A percentile compares a stretch with the other conserved stretches of the same genome.
phyloP scores from a whole-genome alignment of 164 flowering plant species.

The Dillenia suffruticosa region DNA sequence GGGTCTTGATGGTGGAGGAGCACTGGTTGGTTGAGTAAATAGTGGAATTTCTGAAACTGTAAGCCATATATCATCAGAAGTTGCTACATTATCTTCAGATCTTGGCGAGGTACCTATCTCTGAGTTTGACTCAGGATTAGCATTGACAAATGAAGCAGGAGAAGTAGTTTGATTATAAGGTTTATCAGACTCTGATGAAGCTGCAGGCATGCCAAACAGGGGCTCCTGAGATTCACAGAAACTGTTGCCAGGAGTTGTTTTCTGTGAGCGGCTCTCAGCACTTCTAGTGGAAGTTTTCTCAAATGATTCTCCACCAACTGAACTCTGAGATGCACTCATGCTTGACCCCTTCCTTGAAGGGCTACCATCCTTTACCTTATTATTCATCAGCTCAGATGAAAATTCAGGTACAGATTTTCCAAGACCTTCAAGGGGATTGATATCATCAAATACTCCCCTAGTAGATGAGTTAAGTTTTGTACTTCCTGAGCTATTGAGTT shows the following conservation, averaged over 20 bases:
- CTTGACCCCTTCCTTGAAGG: slow-evolving; percentile 31
- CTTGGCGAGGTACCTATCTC: slow-evolving; percentile 35
- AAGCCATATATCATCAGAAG: slow-evolving; percentile 75
- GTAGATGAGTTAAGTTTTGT: slow-evolving; percentile 32
- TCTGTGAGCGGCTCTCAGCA: slow-evolving; percentile 32
- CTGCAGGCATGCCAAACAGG: slow-evolving; percentile 49
- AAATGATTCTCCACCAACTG: slow-evolving; percentile 26
- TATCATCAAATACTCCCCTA: slow-evolving; percentile 44
- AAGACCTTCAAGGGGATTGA: slow-evolving; percentile 51
- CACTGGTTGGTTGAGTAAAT: slow-evolving; percentile 82
- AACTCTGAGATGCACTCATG: slow-evolving; percentile 16
- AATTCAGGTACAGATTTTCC: slow-evolving; percentile 41
- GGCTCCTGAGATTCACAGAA: slow-evolving; percentile 39
- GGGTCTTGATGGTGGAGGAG: slow-evolving; percentile 98
- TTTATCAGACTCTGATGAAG: slow-evolving; percentile 35
- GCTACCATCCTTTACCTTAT: slow-evolving; percentile 30
- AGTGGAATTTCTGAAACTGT: slow-evolving; percentile 89
- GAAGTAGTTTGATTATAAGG: slow-evolving; percentile 29
- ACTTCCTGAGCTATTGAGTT: slow-evolving; percentile 30
- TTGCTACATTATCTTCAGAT: slow-evolving; percentile 40
- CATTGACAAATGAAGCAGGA: slow-evolving; percentile 31
- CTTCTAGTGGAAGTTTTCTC: slow-evolving; percentile 31
- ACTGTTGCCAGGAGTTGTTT: slow-evolving; percentile 34
- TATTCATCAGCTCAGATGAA: slow-evolving; percentile 32
- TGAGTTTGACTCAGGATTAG: slow-evolving; percentile 29